Conservation (phyloP, 2,329 filamentous ascomycete species). For the Ascomycota sp. region DNA sequence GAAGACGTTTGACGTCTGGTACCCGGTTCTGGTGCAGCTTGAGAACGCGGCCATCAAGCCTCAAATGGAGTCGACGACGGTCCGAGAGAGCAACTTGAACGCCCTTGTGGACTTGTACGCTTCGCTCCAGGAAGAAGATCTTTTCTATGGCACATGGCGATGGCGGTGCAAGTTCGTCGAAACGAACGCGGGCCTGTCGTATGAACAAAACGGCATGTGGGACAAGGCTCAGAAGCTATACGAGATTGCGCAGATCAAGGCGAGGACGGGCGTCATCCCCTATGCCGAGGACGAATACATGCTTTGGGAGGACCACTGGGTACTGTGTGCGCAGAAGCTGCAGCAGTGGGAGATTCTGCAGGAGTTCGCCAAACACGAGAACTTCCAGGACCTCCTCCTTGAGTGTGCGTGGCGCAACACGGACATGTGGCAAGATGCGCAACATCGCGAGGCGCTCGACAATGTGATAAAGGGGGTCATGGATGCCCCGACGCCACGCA, state of each 20-base stretch:
- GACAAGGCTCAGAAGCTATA: slow-evolving; percentile 96
- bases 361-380: slow-evolving; percentile 96
- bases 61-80: slow-evolving; percentile 57
- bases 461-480: slow-evolving; percentile 90
- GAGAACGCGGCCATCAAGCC: slow-evolving; percentile 75
- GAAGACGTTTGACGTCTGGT: slow-evolving; percentile 90
- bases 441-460: slow-evolving; percentile 74
- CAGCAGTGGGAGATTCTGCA: slow-evolving; percentile 97
- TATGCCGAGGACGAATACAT: slow-evolving; percentile 96
- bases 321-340: slow-evolving; percentile 88
- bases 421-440: slow-evolving; percentile 77
- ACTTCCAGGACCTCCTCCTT: slow-evolving; percentile 83
- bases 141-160: slow-evolving; percentile 95
- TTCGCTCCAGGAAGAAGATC: slow-evolving; percentile 74
- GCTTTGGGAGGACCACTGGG: slow-evolving; percentile 98
- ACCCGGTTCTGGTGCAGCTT: slow-evolving; percentile 73
- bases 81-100: slow-evolving; percentile 86
- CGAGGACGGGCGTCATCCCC: slow-evolving; percentile 80
- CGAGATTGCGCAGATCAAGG: slow-evolving; percentile 90
- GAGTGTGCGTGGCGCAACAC: slow-evolving; percentile 91
- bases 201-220: slow-evolving; percentile 98
- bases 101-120: slow-evolving; percentile 87
- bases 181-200: slow-evolving; percentile 88
- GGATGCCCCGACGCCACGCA: slow-evolving; percentile 81
- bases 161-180: slow-evolving; percentile 89